These are phyloP conservation scores for Trichaptum fuscoviolaceum DNA, from an alignment of 768 basidiomycete genomes.

Conservation along the genomic window DNA sequence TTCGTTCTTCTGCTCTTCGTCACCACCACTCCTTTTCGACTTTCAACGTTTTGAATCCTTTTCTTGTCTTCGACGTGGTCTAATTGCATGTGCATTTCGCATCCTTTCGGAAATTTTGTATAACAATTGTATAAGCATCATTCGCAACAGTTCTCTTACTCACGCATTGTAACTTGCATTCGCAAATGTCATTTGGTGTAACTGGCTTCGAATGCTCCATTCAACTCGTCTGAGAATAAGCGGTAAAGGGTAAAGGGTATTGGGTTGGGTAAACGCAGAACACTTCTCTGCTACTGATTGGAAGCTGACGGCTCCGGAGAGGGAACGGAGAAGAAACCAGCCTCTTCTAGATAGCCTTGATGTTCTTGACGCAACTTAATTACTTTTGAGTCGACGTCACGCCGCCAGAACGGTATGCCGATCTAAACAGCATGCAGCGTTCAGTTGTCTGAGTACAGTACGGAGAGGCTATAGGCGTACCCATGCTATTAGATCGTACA, in stretches of 20 bases:
- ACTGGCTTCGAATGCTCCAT: slow-evolving; percentile 7
- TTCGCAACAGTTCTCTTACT: neutral
- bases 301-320: neutral
- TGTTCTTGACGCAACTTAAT: slow-evolving; percentile 10
- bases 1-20: neutral
- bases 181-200: neutral
- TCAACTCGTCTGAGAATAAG: neutral
- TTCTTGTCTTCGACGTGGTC: neutral
- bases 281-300: neutral
- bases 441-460: neutral
- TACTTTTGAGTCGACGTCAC: slow-evolving; percentile 7
- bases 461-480: slow-evolving; percentile 17
- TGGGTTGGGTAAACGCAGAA: too few species aligned
- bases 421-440: slow-evolving; percentile 2
- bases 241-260: neutral
- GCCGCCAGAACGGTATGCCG: slow-evolving; percentile 9
- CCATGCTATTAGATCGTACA: slow-evolving; percentile 24
- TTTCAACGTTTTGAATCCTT: neutral
- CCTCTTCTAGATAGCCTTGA: slow-evolving; percentile 10
- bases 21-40: neutral
- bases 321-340: neutral
- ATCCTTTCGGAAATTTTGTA: neutral
- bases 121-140: neutral
- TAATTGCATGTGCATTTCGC: neutral
- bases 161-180: neutral